A percentile compares a stretch with the other conserved stretches of the same genome.
phyloP scores from a whole-genome alignment of 208 protist species.

The Trypanosoma scelopori region DNA sequence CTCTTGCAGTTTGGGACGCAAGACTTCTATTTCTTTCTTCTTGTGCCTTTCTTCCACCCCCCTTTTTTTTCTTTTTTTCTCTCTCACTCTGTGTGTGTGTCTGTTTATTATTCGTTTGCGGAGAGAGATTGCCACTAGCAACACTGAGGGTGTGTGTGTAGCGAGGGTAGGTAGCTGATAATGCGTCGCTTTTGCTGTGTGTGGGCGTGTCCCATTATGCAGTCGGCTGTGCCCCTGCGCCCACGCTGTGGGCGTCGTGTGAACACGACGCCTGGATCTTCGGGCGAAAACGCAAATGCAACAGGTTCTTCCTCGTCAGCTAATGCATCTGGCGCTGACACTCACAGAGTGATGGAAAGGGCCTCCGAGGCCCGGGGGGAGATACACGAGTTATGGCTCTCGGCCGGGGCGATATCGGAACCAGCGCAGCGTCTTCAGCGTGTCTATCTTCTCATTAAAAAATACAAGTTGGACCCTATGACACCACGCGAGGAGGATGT shows the following conservation, averaged over 20 bases:
- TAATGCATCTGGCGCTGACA: background rate
- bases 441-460: slow-evolving; percentile 35
- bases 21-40: slow-evolving; percentile 8
- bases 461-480: slow-evolving; percentile 54
- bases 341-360: slow-evolving; percentile 54
- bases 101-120: background rate
- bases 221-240: too few species aligned
- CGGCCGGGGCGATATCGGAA: slow-evolving; percentile 14
- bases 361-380: slow-evolving; percentile 66
- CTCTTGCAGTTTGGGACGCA: too few species aligned
- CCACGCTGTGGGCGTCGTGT: background rate
- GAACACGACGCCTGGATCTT: slow-evolving; percentile 1
- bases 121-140: too few species aligned
- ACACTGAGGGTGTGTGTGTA: too few species aligned
- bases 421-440: slow-evolving; percentile 6
- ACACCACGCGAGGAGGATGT: slow-evolving; percentile 78
- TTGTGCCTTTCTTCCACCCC: too few species aligned
- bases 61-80: slow-evolving; percentile 26
- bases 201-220: too few species aligned
- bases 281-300: slow-evolving; percentile 4
- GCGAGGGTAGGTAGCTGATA: too few species aligned
- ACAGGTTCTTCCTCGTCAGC: slow-evolving; percentile 2
- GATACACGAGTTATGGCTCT: slow-evolving; percentile 71
- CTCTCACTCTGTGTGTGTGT: too few species aligned
- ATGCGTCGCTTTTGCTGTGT: slow-evolving; percentile 17